Conservation (phyloP, 805 yeast genomes). For the Pichia scutulata region DNA sequence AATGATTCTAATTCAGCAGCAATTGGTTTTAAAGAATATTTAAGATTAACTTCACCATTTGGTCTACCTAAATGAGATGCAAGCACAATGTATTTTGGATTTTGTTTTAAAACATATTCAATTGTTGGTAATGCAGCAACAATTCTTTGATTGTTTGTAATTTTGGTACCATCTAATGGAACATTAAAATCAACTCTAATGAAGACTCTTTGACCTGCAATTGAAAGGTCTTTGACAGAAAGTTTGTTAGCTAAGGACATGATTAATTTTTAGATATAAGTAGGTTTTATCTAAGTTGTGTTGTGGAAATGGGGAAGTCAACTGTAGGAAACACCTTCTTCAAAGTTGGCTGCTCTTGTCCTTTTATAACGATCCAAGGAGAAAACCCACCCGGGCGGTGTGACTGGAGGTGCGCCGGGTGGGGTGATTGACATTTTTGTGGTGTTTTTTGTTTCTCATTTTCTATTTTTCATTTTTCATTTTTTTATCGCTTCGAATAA, state of each 20-base stretch:
- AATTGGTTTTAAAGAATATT: slow-evolving; percentile 91
- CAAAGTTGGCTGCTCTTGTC: too few species aligned
- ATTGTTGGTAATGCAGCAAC: slow-evolving; percentile 99
- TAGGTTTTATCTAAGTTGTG: too few species aligned
- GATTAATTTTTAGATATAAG: too few species aligned
- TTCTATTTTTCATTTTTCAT: too few species aligned
- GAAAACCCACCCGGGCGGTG: neutral
- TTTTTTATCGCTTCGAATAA: too few species aligned
- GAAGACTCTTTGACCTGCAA: slow-evolving; percentile 90
- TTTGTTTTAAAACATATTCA: slow-evolving; percentile 84
- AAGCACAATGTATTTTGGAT: slow-evolving; percentile 84
- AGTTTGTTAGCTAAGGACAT: slow-evolving; percentile 95
- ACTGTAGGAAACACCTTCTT: too few species aligned
- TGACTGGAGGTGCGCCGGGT: slow-evolving; percentile 3
- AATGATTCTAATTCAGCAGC: slow-evolving; percentile 80
- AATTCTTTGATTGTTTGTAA: slow-evolving; percentile 99
- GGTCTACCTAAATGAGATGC: slow-evolving; percentile 99
- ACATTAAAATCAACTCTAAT: slow-evolving; percentile 97
- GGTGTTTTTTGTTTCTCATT: too few species aligned
- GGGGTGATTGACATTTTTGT: neutral
- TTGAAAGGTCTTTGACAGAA: slow-evolving; percentile 84
- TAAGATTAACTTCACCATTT: slow-evolving; percentile 81
- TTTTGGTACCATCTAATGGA: slow-evolving; percentile 90
- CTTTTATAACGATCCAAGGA: neutral
- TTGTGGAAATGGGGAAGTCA: too few species aligned